Evolutionary conservation across 306 rosid genomes (phyloP).

Genomic region (Spatholobus suberectus): DNA sequence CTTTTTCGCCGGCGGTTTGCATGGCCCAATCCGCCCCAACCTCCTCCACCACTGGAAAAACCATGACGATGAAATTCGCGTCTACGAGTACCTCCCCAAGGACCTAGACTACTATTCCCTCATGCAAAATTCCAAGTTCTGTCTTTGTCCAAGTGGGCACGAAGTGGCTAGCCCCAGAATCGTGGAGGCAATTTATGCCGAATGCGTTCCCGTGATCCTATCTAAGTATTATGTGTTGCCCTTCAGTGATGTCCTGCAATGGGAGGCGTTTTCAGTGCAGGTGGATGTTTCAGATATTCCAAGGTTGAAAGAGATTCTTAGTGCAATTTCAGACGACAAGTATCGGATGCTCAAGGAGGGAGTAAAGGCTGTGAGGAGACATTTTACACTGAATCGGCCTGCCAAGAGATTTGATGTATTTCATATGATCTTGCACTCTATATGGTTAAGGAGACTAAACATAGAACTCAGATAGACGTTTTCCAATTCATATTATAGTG

Average conservation of each 20-base stretch:
- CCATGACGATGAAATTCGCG: conserved; percentile 49
- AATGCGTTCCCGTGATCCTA: conserved; percentile 70
- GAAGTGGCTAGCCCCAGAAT: conserved; percentile 90
- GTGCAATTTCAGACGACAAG: conserved; percentile 50
- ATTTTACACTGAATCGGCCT: conserved; percentile 63
- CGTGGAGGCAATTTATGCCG: conserved; percentile 77
- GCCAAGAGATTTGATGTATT: conserved; percentile 70
- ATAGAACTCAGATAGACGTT: conserved; percentile 41
- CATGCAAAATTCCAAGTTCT: conserved; percentile 73
- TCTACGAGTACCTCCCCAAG: conserved; percentile 74
- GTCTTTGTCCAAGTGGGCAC: conserved; percentile 77
- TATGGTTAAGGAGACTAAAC: conserved; percentile 74
- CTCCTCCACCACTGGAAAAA: conserved; percentile 67
- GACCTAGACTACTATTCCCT: conserved; percentile 59
- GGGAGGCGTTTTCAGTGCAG: conserved; percentile 69
- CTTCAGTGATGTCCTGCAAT: conserved; percentile 65
- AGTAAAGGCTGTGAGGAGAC: conserved; percentile 67
- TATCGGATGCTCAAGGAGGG: conserved; percentile 60
- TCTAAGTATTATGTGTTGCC: conserved; percentile 60
- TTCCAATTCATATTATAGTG: not conserved
- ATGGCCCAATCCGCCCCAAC: conserved; percentile 71
- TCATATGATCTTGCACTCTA: conserved; percentile 74
- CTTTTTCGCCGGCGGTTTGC: conserved; percentile 79
- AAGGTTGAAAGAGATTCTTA: conserved; percentile 60
- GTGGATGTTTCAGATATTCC: conserved; percentile 66